Conservation (phyloP, 2,329 filamentous ascomycete species). For the Akanthomyces dipterigenus region DNA sequence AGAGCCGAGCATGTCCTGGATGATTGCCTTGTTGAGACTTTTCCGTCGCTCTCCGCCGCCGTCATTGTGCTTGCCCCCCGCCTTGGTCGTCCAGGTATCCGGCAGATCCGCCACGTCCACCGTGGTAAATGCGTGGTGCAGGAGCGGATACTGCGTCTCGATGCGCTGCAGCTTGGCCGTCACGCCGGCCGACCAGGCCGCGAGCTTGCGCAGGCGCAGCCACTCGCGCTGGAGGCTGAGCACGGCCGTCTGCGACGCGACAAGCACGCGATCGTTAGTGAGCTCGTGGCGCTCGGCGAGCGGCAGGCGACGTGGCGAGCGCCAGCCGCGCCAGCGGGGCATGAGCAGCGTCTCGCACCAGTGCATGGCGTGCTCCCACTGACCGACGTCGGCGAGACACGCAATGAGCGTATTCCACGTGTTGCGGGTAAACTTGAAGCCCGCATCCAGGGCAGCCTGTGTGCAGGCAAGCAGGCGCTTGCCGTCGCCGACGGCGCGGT, state of each 20-base stretch:
- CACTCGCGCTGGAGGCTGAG: constrained; percentile 43
- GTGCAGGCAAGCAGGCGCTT: constrained; percentile 45
- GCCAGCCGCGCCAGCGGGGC: constrained; percentile 71
- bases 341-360: constrained; percentile 75
- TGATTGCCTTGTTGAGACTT: constrained; percentile 23
- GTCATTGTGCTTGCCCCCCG: not conserved
- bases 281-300: constrained; percentile 14
- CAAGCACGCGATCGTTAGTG: constrained; percentile 28
- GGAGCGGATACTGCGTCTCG: constrained; percentile 31
- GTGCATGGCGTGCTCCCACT: constrained; percentile 60
- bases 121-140: constrained; percentile 34
- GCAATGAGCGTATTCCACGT: constrained; percentile 79
- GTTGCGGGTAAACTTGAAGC: constrained; percentile 66
- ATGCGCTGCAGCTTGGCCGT: constrained; percentile 33
- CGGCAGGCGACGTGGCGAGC: constrained; percentile 20
- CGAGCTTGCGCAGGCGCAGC: constrained; percentile 40
- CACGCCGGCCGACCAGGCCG: constrained; percentile 41
- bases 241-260: constrained; percentile 34
- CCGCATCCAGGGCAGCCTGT: constrained; percentile 50
- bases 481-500: constrained; percentile 33
- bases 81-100: constrained; percentile 16
- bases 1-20: constrained; percentile 22
- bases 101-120: constrained; percentile 24
- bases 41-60: not conserved
- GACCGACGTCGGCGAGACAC: constrained; percentile 53